phyloP scores from a whole-genome alignment of 441 rosid species.

The Pelargonium fulgidum region DNA sequence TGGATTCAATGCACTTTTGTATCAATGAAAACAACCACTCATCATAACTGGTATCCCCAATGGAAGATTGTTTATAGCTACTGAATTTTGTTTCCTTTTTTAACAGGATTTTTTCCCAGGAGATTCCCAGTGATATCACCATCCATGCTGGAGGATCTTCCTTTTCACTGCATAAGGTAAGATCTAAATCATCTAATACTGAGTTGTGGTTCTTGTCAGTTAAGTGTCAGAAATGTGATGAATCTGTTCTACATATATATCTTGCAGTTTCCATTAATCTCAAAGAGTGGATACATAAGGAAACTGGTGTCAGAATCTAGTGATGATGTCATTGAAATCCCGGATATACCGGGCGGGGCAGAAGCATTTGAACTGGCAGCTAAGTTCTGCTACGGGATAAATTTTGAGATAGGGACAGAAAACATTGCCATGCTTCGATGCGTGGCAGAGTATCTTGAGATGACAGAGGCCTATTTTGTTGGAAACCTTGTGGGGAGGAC shows the following conservation, averaged over 20 bases:
- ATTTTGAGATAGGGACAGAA: constrained; percentile 54
- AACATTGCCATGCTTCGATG: constrained; percentile 57
- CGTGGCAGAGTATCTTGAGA: constrained; percentile 59
- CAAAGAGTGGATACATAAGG: constrained; percentile 53
- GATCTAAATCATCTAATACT: constrained; percentile 4
- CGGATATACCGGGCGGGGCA: constrained; percentile 51
- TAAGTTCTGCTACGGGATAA: constrained; percentile 70
- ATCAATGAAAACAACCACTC: background rate
- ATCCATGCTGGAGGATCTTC: constrained; percentile 67
- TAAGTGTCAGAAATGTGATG: background rate
- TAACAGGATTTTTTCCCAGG: constrained; percentile 90
- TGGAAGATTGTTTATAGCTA: background rate
- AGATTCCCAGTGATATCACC: constrained; percentile 80
- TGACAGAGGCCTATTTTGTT: constrained; percentile 55
- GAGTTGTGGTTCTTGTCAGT: background rate
- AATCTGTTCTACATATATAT: constrained; percentile 2
- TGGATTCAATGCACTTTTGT: background rate
- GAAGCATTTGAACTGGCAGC: constrained; percentile 58
- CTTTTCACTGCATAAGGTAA: constrained; percentile 76
- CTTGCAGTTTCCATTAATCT: constrained; percentile 54
- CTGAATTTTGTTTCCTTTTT: constrained; percentile 17
- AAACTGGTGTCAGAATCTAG: constrained; percentile 43
- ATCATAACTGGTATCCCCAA: background rate
- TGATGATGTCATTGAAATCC: constrained; percentile 39
- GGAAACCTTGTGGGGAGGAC: constrained; percentile 52